phyloP scores from a whole-genome alignment of 1,284 basidiomycete genomes.

The Heterobasidion parviporum region DNA sequence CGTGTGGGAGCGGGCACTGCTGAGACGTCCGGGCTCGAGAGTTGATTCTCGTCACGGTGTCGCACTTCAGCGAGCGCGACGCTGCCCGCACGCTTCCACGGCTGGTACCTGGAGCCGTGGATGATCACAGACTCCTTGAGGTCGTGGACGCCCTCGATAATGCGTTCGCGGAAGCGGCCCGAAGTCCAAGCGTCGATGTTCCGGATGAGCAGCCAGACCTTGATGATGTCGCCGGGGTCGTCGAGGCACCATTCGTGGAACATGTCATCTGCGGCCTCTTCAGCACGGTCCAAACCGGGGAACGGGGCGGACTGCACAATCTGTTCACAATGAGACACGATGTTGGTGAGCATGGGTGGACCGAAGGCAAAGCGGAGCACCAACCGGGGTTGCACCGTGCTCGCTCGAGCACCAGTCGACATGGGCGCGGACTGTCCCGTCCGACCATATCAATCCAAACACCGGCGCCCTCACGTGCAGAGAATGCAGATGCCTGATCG shows the following conservation, averaged over 20 bases:
- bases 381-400: conserved; percentile 19
- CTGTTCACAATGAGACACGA: conserved; percentile 17
- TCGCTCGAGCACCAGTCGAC: conserved; percentile 41
- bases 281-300: conserved; percentile 15
- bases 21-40: background rate
- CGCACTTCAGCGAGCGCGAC: background rate
- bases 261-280: conserved; percentile 7
- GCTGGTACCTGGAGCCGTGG: conserved; percentile 24
- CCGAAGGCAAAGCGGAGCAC: conserved; percentile 9
- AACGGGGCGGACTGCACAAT: conserved; percentile 43
- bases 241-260: conserved; percentile 45
- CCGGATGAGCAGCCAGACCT: conserved; percentile 43
- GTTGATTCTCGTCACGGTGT: background rate
- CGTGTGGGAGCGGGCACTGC: background rate
- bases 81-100: conserved; percentile 36
- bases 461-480: conserved; percentile 37
- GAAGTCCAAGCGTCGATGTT: conserved; percentile 48
- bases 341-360: background rate
- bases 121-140: conserved; percentile 26
- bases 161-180: conserved; percentile 29
- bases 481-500: conserved; percentile 41
- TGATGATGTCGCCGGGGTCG: conserved; percentile 34
- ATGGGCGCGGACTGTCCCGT: conserved; percentile 43
- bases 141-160: conserved; percentile 29
- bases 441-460: conserved; percentile 47